Evolutionary conservation across 2,329 filamentous ascomycete genomes (phyloP).

Genomic region (Cercospora sesami): DNA sequence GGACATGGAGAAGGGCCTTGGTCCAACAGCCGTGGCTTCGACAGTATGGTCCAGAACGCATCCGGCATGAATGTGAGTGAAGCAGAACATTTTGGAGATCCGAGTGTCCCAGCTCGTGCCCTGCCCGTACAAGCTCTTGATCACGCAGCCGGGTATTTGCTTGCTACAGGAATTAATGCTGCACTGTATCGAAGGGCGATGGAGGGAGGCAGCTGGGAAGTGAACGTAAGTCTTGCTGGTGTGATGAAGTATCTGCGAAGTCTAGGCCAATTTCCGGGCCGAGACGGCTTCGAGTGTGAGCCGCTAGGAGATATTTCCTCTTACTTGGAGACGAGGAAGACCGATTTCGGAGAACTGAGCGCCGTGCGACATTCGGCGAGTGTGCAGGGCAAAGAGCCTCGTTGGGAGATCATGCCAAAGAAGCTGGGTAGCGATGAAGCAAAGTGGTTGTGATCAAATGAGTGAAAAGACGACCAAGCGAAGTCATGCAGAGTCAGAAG

Average conservation of each 20-base stretch:
- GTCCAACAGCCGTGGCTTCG: slow-evolving; percentile 53
- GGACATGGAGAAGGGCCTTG: slow-evolving; percentile 48
- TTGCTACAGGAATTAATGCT: slow-evolving; percentile 55
- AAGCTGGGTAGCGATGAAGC: slow-evolving; percentile 51
- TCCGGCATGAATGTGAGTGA: slow-evolving; percentile 59
- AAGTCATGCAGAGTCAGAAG: not conserved
- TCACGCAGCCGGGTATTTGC: slow-evolving; percentile 56
- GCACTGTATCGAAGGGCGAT: slow-evolving; percentile 52
- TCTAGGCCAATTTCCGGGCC: slow-evolving; percentile 53
- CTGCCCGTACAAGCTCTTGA: slow-evolving; percentile 59
- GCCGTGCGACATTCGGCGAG: slow-evolving; percentile 52
- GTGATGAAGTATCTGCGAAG: slow-evolving; percentile 58
- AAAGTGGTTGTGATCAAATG: slow-evolving; percentile 38
- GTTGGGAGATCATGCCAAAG: slow-evolving; percentile 56
- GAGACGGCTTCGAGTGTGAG: slow-evolving; percentile 44
- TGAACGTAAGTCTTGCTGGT: slow-evolving; percentile 58
- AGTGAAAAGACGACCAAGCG: not conserved
- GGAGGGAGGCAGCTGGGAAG: slow-evolving; percentile 52
- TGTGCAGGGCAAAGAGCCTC: slow-evolving; percentile 49
- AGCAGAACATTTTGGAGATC: slow-evolving; percentile 48
- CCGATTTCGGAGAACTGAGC: slow-evolving; percentile 50
- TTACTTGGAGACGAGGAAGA: slow-evolving; percentile 49
- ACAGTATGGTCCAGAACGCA: slow-evolving; percentile 58
- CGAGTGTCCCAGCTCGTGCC: slow-evolving; percentile 37
- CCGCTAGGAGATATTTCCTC: slow-evolving; percentile 14